A percentile compares a stretch with the other conserved stretches of the same genome.
Conservation (phyloP, 2,329 filamentous ascomycete genomes). For the Lasiodiplodia sp. region DNA sequence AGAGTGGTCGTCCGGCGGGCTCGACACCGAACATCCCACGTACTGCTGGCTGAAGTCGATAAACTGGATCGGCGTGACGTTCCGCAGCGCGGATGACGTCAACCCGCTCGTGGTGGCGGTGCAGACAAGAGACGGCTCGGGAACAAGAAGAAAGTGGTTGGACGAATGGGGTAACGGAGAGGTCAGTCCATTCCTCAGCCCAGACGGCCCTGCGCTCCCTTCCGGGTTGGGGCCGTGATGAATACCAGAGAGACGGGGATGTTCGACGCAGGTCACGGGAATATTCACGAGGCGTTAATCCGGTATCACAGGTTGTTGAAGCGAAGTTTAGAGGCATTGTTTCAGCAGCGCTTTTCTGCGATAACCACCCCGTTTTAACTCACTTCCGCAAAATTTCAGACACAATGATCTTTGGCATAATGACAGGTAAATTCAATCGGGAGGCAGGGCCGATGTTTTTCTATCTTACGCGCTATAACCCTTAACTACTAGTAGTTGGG, state of each 20-base stretch:
- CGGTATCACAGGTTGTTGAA: slow-evolving; percentile 28
- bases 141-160: not conserved
- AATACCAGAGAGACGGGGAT: too few relatives aligned
- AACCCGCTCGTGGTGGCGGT: slow-evolving; percentile 39
- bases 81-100: slow-evolving; percentile 40
- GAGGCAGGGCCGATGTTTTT: not conserved
- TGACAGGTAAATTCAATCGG: slow-evolving; percentile 30
- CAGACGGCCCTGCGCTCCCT: too few relatives aligned
- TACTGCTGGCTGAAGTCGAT: slow-evolving; percentile 35
- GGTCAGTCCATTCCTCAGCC: not conserved
- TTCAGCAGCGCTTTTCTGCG: slow-evolving; percentile 42
- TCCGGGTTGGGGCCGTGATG: too few relatives aligned
- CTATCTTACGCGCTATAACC: not conserved
- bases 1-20: slow-evolving; percentile 39
- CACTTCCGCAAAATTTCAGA: slow-evolving; percentile 40
- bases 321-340: slow-evolving; percentile 37
- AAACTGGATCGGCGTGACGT: slow-evolving; percentile 45
- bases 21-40: slow-evolving; percentile 39
- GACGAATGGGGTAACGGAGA: slow-evolving; percentile 6
- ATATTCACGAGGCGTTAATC: not conserved
- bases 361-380: slow-evolving; percentile 41
- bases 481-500: too few relatives aligned
- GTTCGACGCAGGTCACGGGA: too few relatives aligned
- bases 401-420: slow-evolving; percentile 38
- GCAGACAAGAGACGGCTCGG: not conserved